These are phyloP conservation scores for Psophocarpus tetragonolobus DNA, from an alignment of 306 rosid species.

Conservation along the genomic window DNA sequence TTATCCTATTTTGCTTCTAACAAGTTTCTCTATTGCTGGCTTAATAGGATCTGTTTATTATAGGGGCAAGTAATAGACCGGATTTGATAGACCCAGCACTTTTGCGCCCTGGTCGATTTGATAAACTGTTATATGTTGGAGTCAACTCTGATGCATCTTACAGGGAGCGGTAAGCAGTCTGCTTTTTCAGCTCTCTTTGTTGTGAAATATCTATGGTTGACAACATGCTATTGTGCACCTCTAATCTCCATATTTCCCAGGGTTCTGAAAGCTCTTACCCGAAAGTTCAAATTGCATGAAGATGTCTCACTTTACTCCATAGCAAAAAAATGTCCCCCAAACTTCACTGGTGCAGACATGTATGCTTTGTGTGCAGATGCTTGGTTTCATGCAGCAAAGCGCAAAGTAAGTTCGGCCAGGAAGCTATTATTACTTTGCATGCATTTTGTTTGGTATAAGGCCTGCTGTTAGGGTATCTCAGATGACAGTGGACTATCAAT, in stretches of 20 bases:
- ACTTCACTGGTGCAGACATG: conserved; percentile 97
- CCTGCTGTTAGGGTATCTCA: background rate
- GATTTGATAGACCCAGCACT: conserved; percentile 98
- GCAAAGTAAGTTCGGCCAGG: conserved; percentile 56
- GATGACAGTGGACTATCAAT: background rate
- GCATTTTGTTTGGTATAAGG: conserved; percentile 11
- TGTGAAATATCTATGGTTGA: background rate
- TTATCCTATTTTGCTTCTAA: conserved; percentile 33
- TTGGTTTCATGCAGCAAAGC: conserved; percentile 94
- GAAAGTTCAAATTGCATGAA: conserved; percentile 78
- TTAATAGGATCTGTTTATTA: conserved; percentile 82
- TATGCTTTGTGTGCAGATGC: conserved; percentile 98
- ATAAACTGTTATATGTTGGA: conserved; percentile 90
- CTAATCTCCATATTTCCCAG: conserved; percentile 39
- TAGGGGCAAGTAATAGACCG: conserved; percentile 98
- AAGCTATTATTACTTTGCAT: background rate
- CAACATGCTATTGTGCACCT: background rate
- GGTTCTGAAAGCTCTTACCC: conserved; percentile 88
- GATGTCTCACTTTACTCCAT: conserved; percentile 73
- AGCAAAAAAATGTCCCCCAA: conserved; percentile 81
- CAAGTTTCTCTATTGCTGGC: conserved; percentile 31
- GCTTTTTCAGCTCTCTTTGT: background rate
- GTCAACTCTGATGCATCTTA: conserved; percentile 86
- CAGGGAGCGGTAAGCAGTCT: conserved; percentile 66
- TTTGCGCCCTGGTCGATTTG: conserved; percentile 92